Evolutionary conservation across 2,329 filamentous ascomycete species (phyloP).

Genomic region (Colletotrichum agaves): DNA sequence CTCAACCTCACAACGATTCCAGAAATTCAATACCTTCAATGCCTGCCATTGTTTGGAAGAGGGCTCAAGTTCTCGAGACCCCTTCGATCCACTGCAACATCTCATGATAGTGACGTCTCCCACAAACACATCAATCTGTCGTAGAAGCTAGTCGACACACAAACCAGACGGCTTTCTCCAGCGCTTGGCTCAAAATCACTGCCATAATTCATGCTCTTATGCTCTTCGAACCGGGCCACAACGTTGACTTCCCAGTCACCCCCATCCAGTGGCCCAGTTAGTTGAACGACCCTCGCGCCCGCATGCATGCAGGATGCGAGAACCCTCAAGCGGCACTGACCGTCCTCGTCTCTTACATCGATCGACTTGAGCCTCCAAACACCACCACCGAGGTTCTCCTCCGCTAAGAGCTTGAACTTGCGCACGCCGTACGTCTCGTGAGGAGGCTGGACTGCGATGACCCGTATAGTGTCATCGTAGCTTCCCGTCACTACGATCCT

Average conservation of each 20-base stretch:
- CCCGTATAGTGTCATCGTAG: constrained; percentile 86
- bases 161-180: constrained; percentile 48
- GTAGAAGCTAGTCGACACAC: constrained; percentile 82
- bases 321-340: constrained; percentile 55
- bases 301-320: constrained; percentile 95
- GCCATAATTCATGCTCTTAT: constrained; percentile 95
- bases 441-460: constrained; percentile 65
- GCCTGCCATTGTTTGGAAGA: not conserved
- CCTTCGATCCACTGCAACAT: not conserved
- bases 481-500: constrained; percentile 83
- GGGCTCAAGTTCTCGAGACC: not conserved
- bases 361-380: constrained; percentile 87
- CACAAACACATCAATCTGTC: constrained; percentile 77
- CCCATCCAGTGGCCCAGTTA: constrained; percentile 49
- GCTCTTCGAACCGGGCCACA: constrained; percentile 80
- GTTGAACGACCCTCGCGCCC: constrained; percentile 74
- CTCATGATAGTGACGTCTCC: constrained; percentile 47
- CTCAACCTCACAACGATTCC: too few species aligned
- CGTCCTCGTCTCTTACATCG: constrained; percentile 41
- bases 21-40: too few species aligned
- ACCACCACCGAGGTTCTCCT: constrained; percentile 77
- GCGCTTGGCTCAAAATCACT: constrained; percentile 71
- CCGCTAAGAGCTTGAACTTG: constrained; percentile 65
- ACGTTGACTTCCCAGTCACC: constrained; percentile 71
- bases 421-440: constrained; percentile 52